Evolutionary conservation across 2,329 filamentous ascomycete species (phyloP).

Genomic region (Daldinia sp.): DNA sequence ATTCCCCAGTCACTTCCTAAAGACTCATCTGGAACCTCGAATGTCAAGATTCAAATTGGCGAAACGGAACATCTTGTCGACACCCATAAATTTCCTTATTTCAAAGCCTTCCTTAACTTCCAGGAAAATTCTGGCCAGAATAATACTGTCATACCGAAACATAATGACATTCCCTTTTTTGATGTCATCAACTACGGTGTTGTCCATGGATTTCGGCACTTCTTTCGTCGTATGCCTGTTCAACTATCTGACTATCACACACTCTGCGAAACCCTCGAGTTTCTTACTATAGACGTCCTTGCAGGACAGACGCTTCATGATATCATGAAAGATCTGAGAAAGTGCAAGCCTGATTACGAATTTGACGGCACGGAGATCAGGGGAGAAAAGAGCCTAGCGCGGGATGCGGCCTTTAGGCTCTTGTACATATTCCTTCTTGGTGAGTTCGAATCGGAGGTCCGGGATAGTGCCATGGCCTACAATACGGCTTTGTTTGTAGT

Average conservation of each 20-base stretch:
- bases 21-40: not conserved
- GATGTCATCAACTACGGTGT: conserved; percentile 27
- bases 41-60: conserved; percentile 16
- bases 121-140: conserved; percentile 18
- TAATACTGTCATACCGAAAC: conserved; percentile 5
- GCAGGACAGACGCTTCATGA: conserved; percentile 7
- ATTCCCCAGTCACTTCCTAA: not conserved
- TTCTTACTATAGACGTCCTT: conserved; percentile 21
- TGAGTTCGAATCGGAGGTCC: conserved; percentile 16
- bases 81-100: conserved; percentile 18
- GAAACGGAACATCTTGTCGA: conserved; percentile 20
- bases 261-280: conserved; percentile 26
- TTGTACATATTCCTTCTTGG: conserved; percentile 18
- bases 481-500: conserved; percentile 21
- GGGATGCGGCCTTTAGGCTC: conserved; percentile 27
- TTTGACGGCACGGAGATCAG: not conserved
- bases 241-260: conserved; percentile 25
- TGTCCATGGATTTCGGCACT: conserved; percentile 23
- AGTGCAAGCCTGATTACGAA: conserved; percentile 7
- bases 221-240: conserved; percentile 30
- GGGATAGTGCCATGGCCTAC: conserved; percentile 14
- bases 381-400: conserved; percentile 11
- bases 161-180: conserved; percentile 22
- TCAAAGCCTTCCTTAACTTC: conserved; percentile 15
- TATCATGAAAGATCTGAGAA: conserved; percentile 20